Evolutionary conservation across 2,329 filamentous ascomycete genomes (phyloP).

Genomic region (Ploettnerulaceae sp.): DNA sequence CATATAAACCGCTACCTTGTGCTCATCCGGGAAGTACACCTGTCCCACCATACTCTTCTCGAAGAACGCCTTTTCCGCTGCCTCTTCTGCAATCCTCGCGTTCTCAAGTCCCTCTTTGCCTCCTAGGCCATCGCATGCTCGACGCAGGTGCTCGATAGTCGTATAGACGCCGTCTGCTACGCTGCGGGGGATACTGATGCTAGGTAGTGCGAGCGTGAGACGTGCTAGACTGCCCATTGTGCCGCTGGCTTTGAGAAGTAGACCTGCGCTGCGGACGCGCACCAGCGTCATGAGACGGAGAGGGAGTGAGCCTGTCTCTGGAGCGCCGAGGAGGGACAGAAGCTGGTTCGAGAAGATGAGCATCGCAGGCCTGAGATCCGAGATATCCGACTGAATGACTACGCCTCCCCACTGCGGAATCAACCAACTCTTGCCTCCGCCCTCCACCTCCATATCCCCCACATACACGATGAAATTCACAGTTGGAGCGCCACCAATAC

Average conservation of each 20-base stretch:
- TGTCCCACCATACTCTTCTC: constrained; percentile 99
- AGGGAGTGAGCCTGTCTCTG: constrained; percentile 76
- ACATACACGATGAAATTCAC: constrained; percentile 95
- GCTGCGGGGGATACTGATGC: constrained; percentile 82
- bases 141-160: constrained; percentile 71
- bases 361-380: constrained; percentile 72
- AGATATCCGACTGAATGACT: constrained; percentile 52
- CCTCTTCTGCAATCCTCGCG: constrained; percentile 78
- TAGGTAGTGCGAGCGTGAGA: constrained; percentile 75
- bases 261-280: constrained; percentile 78
- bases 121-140: constrained; percentile 68
- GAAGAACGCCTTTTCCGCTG: constrained; percentile 92
- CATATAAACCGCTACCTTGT: constrained; percentile 94
- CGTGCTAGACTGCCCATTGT: constrained; percentile 90
- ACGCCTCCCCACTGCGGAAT: constrained; percentile 93
- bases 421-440: constrained; percentile 66
- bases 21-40: constrained; percentile 97
- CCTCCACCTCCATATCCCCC: constrained; percentile 49
- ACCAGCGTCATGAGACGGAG: constrained; percentile 79
- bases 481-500: constrained; percentile 87
- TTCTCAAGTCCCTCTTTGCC: constrained; percentile 65
- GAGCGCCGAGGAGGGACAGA: constrained; percentile 79
- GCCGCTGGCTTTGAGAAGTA: constrained; percentile 84
- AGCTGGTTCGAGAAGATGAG: constrained; percentile 89
- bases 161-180: constrained; percentile 82